These are phyloP conservation scores for Populus hybrid DNA, from an alignment of 441 rosid genomes.

Conservation along the genomic window DNA sequence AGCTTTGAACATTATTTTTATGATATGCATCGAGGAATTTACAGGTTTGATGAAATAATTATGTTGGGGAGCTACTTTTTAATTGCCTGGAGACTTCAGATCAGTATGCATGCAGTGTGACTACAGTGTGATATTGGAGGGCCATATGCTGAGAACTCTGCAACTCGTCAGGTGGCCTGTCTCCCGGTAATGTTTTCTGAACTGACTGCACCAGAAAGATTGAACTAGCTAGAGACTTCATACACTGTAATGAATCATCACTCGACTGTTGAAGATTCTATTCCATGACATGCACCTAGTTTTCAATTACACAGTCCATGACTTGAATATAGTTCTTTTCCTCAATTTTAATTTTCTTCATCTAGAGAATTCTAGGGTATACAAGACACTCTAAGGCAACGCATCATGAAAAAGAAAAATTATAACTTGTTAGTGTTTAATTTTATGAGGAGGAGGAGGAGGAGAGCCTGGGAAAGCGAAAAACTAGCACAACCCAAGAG, in stretches of 20 bases:
- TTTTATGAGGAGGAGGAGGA: too few relatives aligned
- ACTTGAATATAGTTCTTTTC: too few relatives aligned
- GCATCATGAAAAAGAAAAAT: too few relatives aligned
- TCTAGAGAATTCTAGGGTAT: too few relatives aligned
- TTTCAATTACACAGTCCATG: too few relatives aligned
- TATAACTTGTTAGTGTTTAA: too few relatives aligned
- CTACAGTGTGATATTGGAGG: neutral
- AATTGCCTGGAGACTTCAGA: neutral
- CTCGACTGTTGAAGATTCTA: too few relatives aligned
- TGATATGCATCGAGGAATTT: neutral
- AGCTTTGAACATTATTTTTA: neutral
- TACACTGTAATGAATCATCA: neutral
- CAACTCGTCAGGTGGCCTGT: constrained; percentile 14
- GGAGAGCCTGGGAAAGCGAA: too few relatives aligned
- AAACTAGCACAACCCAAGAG: too few relatives aligned
- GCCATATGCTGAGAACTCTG: constrained; percentile 16
- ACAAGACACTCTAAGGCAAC: too few relatives aligned
- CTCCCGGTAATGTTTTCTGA: constrained; percentile 17
- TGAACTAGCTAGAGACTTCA: neutral
- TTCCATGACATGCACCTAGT: neutral
- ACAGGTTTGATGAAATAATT: neutral
- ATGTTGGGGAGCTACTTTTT: neutral
- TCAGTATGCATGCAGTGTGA: neutral
- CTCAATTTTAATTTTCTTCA: too few relatives aligned
- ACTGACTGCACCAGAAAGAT: constrained; percentile 13